A percentile compares a stretch with the other conserved stretches of the same genome.
Conservation (phyloP, 1,284 basidiomycete genomes). For the Xanthoconium separans region DNA sequence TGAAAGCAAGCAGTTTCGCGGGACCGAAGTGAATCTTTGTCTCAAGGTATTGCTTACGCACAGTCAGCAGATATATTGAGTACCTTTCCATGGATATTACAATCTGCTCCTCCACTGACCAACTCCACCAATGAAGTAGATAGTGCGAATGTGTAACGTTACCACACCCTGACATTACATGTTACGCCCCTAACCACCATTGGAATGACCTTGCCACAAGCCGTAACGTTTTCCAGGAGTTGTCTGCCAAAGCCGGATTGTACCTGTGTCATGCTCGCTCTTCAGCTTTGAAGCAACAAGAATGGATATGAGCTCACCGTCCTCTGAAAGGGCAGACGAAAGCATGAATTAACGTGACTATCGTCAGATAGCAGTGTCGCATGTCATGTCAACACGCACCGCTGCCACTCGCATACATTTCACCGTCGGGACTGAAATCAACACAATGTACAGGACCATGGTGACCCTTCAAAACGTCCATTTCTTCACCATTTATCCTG, state of each 20-base stretch:
- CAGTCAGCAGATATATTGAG: too few relatives aligned
- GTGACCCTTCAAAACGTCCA: slow-evolving; percentile 94
- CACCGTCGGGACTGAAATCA: slow-evolving; percentile 95
- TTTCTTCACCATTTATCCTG: slow-evolving; percentile 85
- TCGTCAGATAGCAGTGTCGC: slow-evolving; percentile 6
- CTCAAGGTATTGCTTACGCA: too few relatives aligned
- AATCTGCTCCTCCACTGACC: slow-evolving; percentile 14
- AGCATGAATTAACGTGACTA: slow-evolving; percentile 9
- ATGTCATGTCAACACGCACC: slow-evolving; percentile 52
- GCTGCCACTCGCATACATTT: slow-evolving; percentile 95
- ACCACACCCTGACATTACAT: slow-evolving; percentile 8
- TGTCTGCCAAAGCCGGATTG: slow-evolving; percentile 96
- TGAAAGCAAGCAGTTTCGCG: too few relatives aligned
- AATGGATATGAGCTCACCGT: slow-evolving; percentile 48
- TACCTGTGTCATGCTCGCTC: slow-evolving; percentile 47
- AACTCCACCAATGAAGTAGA: slow-evolving; percentile 15
- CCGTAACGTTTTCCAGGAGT: slow-evolving; percentile 92
- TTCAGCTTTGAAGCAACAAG: slow-evolving; percentile 6
- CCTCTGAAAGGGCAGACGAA: slow-evolving; percentile 49
- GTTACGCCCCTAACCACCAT: slow-evolving; percentile 40
- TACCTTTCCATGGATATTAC: slow-evolving; percentile 12
- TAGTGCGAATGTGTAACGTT: slow-evolving; percentile 4
- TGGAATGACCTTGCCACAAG: slow-evolving; percentile 78
- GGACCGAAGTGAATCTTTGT: too few relatives aligned
- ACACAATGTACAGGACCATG: slow-evolving; percentile 97